A percentile compares a stretch with the other conserved stretches of the same genome.
phyloP scores from a whole-genome alignment of 768 basidiomycete genomes.

The Boletus huronensis region DNA sequence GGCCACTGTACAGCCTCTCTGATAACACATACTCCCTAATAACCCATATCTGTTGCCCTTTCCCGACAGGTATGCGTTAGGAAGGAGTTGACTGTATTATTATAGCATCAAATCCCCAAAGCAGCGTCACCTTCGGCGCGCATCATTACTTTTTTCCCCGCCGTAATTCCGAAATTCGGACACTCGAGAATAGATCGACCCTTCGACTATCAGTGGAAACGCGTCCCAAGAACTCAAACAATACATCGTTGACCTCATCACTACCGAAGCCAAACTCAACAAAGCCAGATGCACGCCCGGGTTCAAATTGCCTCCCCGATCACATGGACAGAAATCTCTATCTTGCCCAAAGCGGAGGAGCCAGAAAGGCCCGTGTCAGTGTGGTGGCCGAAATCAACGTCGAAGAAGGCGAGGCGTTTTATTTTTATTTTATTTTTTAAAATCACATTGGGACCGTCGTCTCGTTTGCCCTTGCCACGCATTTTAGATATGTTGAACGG shows the following conservation, averaged over 20 bases:
- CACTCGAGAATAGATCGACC: constrained; percentile 14
- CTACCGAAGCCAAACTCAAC: constrained; percentile 1
- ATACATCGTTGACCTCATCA: constrained; percentile 20
- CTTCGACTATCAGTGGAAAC: constrained; percentile 27
- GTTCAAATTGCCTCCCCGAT: constrained; percentile 26
- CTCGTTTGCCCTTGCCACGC: not conserved
- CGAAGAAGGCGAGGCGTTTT: constrained; percentile 34
- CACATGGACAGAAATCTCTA: constrained; percentile 39
- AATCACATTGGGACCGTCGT: no score
- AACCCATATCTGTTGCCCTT: no score
- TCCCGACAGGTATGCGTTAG: no score
- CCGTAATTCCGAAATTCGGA: constrained; percentile 5
- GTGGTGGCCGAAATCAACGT: constrained; percentile 45
- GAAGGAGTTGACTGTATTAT: no score
- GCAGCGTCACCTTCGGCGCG: no score
- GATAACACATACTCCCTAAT: no score
- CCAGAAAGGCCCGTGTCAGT: constrained; percentile 37
- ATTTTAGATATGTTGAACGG: constrained; percentile 55
- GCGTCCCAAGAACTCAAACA: constrained; percentile 27
- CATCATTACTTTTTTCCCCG: no score
- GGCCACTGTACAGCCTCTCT: no score
- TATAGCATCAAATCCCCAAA: no score
- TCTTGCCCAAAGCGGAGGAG: constrained; percentile 44
- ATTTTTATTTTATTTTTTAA: no score
- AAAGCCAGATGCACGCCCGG: constrained; percentile 13